A percentile compares a stretch with the other conserved stretches of the same genome.
These are phyloP conservation scores for Rhodotorula graminis DNA, from an alignment of 768 basidiomycete species.

Conservation along the genomic window DNA sequence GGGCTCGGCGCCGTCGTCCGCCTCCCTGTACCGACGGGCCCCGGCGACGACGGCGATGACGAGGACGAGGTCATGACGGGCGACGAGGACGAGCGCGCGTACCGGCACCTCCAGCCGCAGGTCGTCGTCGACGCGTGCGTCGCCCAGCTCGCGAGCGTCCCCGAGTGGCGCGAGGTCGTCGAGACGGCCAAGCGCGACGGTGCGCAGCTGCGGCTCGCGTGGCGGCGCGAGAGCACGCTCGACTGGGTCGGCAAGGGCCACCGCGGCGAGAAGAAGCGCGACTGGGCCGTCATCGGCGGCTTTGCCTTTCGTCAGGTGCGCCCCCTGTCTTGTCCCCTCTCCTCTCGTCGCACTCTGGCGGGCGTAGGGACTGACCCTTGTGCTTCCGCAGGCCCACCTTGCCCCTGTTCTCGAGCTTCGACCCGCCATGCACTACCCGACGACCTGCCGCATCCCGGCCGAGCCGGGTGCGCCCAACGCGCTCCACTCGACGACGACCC, in stretches of 20 bases:
- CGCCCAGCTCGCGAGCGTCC: constrained; percentile 55
- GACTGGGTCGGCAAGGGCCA: constrained; percentile 73
- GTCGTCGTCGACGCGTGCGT: constrained; percentile 64
- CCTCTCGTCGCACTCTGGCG: too few relatives aligned
- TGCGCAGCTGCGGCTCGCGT: constrained; percentile 48
- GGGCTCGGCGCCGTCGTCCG: constrained; percentile 49
- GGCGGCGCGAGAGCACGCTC: constrained; percentile 66
- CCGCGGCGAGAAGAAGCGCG: constrained; percentile 59
- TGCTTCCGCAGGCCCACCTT: neutral
- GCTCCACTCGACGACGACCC: constrained; percentile 49
- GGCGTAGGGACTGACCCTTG: too few relatives aligned
- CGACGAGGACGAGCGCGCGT: neutral
- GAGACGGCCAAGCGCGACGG: constrained; percentile 57
- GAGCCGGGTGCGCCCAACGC: constrained; percentile 23
- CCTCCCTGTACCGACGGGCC: constrained; percentile 20
- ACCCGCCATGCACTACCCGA: constrained; percentile 64
- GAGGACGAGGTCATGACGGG: constrained; percentile 51
- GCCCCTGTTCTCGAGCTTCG: constrained; percentile 62
- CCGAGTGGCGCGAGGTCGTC: constrained; percentile 62
- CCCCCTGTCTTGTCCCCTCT: too few relatives aligned
- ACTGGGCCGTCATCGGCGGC: constrained; percentile 24
- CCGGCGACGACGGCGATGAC: constrained; percentile 29
- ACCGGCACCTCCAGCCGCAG: constrained; percentile 51
- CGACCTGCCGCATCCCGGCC: constrained; percentile 43
- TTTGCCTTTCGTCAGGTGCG: constrained; percentile 22